Evolutionary conservation across 805 yeast species (phyloP), one percentile per base, ranked within the genome.

Genomic region (Suhomyces xylopsoci): DNA sequence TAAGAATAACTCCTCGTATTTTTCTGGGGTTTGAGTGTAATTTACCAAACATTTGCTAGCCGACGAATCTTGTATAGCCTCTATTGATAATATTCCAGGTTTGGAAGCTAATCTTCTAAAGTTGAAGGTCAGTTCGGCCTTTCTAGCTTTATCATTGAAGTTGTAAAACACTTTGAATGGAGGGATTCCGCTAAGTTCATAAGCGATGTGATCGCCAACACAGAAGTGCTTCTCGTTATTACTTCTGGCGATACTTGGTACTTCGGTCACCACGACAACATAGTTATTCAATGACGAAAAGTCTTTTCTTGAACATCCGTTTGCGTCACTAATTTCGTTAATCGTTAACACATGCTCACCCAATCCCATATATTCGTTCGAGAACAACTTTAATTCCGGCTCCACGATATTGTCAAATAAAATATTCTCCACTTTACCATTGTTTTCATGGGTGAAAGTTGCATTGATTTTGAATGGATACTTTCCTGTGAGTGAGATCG

Each of bases 121-220:
- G 6, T 69, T 62, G 10, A 55, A 56, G 7, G 72, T 66, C 68
- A 81, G 80, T 25, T 77, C 77, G 0, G 94, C 85, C 54, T 76
- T 80, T 57, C 86, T 83, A 32, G 69, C 67, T 26, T 74, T 71
- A 1, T 80, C 87, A 59, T 88, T 85, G 71, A 93, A 92, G 25
- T 79, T 79, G 65, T 94, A 94, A 48, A 74, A 81, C 4, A 96
- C 79, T 1, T 79, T 79, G 65, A 90, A 90, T 19, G 97, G 97
- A 0, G 96, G 82, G 3, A 81, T 73, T 2, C 98, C 98, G 14
- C 81, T 81, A 56, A 93, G 68, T 55, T 85, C 81, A 64, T 89
- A 89, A 1, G 87, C 78, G 24, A 94, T 81, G 55, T 88, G 87
- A 56, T 93, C 98, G 9, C 99, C 99, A 25, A 93, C 96, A 79